Base-by-base conservation (phyloP, 2,329 filamentous ascomycete genomes). In the Colletotrichum kahawae region DNA sequence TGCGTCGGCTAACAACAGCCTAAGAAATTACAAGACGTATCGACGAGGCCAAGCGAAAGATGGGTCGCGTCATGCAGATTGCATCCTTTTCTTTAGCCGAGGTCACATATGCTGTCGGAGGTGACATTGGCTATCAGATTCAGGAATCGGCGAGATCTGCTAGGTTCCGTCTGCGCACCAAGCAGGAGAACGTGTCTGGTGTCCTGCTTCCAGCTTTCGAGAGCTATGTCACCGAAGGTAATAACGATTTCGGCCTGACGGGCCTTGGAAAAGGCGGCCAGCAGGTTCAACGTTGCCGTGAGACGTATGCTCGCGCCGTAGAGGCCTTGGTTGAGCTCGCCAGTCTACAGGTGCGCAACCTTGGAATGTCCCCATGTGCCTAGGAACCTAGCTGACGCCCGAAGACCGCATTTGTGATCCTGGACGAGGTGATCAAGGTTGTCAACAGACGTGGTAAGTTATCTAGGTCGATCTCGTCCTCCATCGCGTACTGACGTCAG, bases 61-160 rank as follows among this genome's bases (percentile, higher is more conserved):
- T 99, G 96, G 97, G 97, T 73, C 92, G 96, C 38, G 97, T 99
- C 48, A 99, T 99, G 97, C 96, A 98, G 85, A 98, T 99, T 82
- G 97, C 97, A 54, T 96, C 97, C 60, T 98, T 99, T 87, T 98
- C 96, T 57, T 91, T 99, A 21, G 97, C 97, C 75, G 97, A 98
- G 87, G 97, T 99, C 71, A 98, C 95, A 64, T 99, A 99, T 82
- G 97, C 97, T 31, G 95, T 98, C 33, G 97, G 97, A 77, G 95
- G 96, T 81, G 95, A 98, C 82, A 98, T 99, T 80, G 94, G 94
- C 77, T 99, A 98, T 87, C 97, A 99, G 87, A 95, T 99, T 79
- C 96, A 98, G 83, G 97, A 99, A 85, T 98, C 95, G 2, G 97
- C 95, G 76, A 96, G 97, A 85, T 93, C 95, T 71, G 97, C 97